Conservation (phyloP, 768 basidiomycete genomes). For the Russula compacta region DNA sequence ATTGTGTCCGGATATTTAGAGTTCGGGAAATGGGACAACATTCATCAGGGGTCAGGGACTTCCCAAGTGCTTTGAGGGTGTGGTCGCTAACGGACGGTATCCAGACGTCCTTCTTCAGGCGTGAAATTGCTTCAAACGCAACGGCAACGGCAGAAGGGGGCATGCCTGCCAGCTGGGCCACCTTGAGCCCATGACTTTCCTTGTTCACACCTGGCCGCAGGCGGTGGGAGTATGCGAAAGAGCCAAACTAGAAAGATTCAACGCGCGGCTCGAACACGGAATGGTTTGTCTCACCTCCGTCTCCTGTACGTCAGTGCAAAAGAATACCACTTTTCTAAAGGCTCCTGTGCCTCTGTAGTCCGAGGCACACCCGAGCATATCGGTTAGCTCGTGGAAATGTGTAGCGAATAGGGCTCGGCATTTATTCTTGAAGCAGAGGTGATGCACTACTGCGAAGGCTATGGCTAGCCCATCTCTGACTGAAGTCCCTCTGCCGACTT, state of each 20-base stretch:
- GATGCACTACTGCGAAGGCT: constrained; percentile 83
- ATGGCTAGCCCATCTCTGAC: constrained; percentile 88
- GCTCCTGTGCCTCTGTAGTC: constrained; percentile 35
- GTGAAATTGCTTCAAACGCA: constrained; percentile 45
- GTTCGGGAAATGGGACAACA: not conserved
- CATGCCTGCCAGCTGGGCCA: constrained; percentile 81
- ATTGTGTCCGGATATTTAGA: not conserved
- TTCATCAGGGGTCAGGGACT: constrained; percentile 13
- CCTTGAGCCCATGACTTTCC: constrained; percentile 85
- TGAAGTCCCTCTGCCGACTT: constrained; percentile 95
- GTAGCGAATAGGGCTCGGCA: constrained; percentile 93
- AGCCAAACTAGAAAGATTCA: constrained; percentile 43
- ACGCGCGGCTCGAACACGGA: not conserved
- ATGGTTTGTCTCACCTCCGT: constrained; percentile 42
- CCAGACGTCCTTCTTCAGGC: constrained; percentile 25
- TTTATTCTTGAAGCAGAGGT: constrained; percentile 59
- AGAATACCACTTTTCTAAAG: constrained; percentile 67
- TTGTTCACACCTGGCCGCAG: constrained; percentile 78
- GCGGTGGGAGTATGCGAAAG: constrained; percentile 78
- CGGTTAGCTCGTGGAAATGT: constrained; percentile 93
- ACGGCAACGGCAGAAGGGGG: constrained; percentile 52
- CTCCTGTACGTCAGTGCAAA: constrained; percentile 83
- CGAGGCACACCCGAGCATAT: constrained; percentile 62
- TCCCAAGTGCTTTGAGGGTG: constrained; percentile 11
- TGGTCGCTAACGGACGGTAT: not conserved